phyloP scores from a whole-genome alignment of 139 green algal species.

The Chlamydomonas eustigma region DNA sequence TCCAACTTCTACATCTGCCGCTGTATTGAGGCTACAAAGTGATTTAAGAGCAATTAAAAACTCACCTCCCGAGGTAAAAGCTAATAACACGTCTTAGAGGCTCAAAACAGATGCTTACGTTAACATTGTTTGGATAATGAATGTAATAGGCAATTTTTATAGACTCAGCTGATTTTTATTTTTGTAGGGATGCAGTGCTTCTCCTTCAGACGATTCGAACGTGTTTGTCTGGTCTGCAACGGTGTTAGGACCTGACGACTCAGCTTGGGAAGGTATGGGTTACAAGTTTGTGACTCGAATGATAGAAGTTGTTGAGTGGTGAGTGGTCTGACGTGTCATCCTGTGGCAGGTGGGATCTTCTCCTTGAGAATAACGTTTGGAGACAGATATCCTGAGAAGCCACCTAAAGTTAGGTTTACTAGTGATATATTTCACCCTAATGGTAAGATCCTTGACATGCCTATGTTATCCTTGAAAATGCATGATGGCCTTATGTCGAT shows the following conservation, averaged over 20 bases:
- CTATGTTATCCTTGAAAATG: no score
- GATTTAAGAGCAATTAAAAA: conserved; percentile 59
- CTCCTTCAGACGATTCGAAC: conserved; percentile 61
- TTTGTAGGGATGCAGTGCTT: conserved; percentile 43
- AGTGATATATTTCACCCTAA: conserved; percentile 84
- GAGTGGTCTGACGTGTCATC: background rate
- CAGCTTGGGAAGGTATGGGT: conserved; percentile 65
- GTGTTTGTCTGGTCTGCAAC: conserved; percentile 68
- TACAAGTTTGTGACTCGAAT: no score
- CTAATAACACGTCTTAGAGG: conserved; percentile 9
- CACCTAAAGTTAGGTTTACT: conserved; percentile 85
- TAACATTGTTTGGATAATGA: background rate
- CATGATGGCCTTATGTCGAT: no score
- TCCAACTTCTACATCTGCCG: conserved; percentile 18
- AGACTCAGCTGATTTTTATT: background rate
- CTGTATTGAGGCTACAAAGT: conserved; percentile 51
- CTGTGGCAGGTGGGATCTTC: conserved; percentile 70
- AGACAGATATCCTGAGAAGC: conserved; percentile 83
- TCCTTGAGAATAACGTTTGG: conserved; percentile 80
- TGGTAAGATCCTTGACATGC: conserved; percentile 21
- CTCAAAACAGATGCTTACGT: background rate
- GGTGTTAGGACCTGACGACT: conserved; percentile 71
- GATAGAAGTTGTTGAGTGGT: background rate
- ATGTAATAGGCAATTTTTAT: background rate
- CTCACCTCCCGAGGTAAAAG: conserved; percentile 52